Percentiles rank a stretch among this genome's conserved stretches.
Conservation (phyloP, 331 rosid genomes). For the Malus hybrid region DNA sequence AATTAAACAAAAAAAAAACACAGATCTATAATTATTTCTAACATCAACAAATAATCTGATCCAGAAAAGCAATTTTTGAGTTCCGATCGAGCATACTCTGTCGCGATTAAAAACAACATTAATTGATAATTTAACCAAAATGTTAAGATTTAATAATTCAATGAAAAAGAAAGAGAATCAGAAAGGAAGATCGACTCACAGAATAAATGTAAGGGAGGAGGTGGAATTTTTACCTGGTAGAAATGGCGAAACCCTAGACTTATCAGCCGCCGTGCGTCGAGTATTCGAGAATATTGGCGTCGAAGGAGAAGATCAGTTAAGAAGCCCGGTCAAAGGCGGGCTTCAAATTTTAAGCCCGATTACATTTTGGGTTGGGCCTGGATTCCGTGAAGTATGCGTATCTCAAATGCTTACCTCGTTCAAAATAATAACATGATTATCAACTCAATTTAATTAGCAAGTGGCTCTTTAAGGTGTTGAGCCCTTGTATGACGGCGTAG, state of each 20-base stretch:
- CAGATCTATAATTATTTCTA: background rate
- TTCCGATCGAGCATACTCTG: background rate
- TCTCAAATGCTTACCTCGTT: no score
- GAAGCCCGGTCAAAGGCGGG: background rate
- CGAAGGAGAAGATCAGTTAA: background rate
- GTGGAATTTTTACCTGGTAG: background rate
- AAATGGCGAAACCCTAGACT: conserved; percentile 1
- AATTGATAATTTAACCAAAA: background rate
- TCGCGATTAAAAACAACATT: background rate
- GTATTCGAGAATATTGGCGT: background rate
- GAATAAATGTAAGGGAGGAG: background rate
- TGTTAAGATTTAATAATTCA: background rate
- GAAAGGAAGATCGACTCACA: background rate
- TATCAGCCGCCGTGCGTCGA: background rate
- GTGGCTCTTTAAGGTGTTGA: no score
- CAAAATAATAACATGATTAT: no score
- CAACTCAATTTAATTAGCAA: no score
- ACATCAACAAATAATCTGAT: background rate
- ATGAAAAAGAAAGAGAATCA: background rate
- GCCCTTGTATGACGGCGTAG: no score
- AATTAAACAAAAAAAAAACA: background rate
- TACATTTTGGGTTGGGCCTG: background rate
- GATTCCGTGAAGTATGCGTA: background rate
- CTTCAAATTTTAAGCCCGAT: background rate
- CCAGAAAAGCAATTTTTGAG: background rate